A percentile compares a stretch with the other conserved stretches of the same genome.
phyloP scores from a whole-genome alignment of 257 asterid species.

The Eustoma russellianum region DNA sequence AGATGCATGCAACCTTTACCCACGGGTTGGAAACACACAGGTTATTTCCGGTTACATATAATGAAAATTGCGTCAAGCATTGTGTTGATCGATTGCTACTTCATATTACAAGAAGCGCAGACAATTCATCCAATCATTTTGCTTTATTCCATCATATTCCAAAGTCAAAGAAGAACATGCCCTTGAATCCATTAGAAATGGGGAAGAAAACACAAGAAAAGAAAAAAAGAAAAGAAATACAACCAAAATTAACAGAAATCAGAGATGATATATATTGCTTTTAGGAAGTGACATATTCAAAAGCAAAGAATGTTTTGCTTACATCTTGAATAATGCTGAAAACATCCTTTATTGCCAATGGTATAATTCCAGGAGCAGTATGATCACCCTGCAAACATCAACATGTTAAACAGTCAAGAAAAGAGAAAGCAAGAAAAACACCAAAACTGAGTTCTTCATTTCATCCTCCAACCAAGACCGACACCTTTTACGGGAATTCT shows the following conservation, averaged over 20 bases:
- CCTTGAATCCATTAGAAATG: too few species aligned
- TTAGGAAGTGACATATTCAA: constrained; percentile 3
- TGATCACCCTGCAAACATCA: constrained; percentile 77
- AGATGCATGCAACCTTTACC: too few species aligned
- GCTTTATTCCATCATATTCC: too few species aligned
- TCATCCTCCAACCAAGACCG: background rate
- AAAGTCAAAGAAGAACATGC: too few species aligned
- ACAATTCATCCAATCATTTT: too few species aligned
- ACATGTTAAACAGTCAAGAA: constrained; percentile 16
- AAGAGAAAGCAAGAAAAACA: constrained; percentile 5
- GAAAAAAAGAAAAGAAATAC: constrained; percentile 1
- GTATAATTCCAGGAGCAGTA: constrained; percentile 82
- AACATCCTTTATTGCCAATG: constrained; percentile 94
- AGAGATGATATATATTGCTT: background rate
- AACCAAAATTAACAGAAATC: background rate
- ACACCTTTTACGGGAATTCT: too few species aligned
- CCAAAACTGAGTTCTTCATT: background rate
- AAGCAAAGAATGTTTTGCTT: constrained; percentile 22
- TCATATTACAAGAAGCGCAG: too few species aligned
- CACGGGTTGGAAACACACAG: too few species aligned
- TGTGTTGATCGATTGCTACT: too few species aligned
- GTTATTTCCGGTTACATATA: too few species aligned
- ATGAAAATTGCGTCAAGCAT: too few species aligned
- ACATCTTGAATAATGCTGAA: constrained; percentile 98
- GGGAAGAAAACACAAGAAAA: background rate